Evolutionary conservation across 192 early-diverging fungal species (phyloP).

Genomic region (Coemansia sp.): DNA sequence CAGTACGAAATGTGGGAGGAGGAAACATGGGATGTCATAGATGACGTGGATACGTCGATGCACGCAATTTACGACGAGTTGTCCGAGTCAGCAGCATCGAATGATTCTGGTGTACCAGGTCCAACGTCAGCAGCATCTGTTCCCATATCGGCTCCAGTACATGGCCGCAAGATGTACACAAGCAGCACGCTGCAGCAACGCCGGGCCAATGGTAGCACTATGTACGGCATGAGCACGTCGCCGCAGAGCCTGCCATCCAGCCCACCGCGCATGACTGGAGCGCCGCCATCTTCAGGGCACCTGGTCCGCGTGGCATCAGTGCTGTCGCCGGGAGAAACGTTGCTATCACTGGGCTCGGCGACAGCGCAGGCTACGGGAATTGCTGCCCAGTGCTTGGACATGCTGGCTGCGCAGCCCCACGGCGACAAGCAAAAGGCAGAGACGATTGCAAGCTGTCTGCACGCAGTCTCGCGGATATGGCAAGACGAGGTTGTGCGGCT

Average conservation of each 20-base stretch:
- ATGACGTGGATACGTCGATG: background rate
- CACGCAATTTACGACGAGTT: background rate
- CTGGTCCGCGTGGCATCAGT: background rate
- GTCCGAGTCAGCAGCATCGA: background rate
- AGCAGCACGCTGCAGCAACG: conserved; percentile 34
- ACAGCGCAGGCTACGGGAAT: conserved; percentile 40
- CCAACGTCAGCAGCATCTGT: conserved; percentile 1
- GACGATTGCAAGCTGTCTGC: conserved; percentile 8
- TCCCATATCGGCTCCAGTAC: background rate
- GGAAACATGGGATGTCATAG: conserved; percentile 37
- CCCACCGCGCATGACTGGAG: conserved; percentile 10
- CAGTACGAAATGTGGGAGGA: conserved; percentile 59
- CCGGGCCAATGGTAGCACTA: conserved; percentile 12
- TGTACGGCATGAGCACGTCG: conserved; percentile 8
- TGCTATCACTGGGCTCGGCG: conserved; percentile 25
- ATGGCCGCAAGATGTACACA: conserved; percentile 34
- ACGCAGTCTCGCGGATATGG: conserved; percentile 31
- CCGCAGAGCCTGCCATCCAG: conserved; percentile 26
- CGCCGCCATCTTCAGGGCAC: background rate
- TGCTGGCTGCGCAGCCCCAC: conserved; percentile 2
- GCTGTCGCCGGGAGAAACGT: conserved; percentile 20
- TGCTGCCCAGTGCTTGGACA: conserved; percentile 45
- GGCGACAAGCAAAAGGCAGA: background rate
- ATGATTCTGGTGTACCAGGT: background rate
- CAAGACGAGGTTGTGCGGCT: conserved; percentile 38